A percentile compares a stretch with the other conserved stretches of the same genome.
Conservation (phyloP, 495 filamentous ascomycete species). For the Penicillium bialowiezense region DNA sequence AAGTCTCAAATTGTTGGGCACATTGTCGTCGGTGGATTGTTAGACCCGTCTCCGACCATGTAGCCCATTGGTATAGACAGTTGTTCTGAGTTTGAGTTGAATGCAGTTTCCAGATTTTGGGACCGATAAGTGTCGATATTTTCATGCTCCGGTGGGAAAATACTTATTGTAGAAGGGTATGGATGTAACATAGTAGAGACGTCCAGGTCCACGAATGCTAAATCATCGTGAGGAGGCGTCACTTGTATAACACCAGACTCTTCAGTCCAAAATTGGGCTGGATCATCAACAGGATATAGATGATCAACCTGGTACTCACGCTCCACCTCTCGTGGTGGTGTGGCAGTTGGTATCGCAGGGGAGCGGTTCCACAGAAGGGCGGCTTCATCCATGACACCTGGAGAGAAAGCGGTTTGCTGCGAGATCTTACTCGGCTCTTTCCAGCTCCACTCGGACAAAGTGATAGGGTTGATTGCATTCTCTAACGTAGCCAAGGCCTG, state of each 20-base stretch:
- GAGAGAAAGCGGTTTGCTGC: not conserved
- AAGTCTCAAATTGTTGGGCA: not conserved
- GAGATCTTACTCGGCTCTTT: not conserved
- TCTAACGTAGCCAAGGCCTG: too few species aligned
- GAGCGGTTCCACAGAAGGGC: conserved; percentile 3
- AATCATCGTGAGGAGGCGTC: not conserved
- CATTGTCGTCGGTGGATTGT: not conserved
- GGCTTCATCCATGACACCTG: not conserved
- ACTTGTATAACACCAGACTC: not conserved
- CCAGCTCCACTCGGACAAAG: not conserved
- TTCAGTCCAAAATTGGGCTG: conserved; percentile 13
- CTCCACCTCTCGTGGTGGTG: conserved; percentile 3
- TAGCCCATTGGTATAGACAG: conserved; percentile 1
- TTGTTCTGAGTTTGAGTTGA: not conserved
- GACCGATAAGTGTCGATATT: not conserved
- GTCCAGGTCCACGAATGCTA: not conserved
- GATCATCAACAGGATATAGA: conserved; percentile 6
- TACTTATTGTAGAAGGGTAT: not conserved
- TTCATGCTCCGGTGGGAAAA: not conserved
- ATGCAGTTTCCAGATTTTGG: not conserved
- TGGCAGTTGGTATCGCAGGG: not conserved
- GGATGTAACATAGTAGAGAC: not conserved
- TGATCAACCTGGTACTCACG: not conserved
- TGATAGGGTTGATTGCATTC: not conserved
- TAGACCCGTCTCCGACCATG: not conserved